phyloP scores from a whole-genome alignment of 1,139 yeast species.

The Pichia sp. region DNA sequence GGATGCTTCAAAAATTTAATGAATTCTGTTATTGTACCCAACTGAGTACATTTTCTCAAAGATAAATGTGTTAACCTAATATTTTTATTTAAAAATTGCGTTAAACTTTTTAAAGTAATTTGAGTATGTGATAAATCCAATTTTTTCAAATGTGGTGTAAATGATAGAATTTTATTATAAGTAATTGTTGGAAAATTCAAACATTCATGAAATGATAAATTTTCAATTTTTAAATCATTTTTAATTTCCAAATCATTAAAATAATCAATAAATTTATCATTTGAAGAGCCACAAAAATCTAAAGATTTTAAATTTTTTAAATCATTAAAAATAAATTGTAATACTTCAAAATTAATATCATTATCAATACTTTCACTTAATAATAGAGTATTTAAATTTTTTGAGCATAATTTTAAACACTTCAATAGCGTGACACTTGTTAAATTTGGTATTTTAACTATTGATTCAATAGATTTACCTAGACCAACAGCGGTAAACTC shows the following conservation, averaged over 20 bases:
- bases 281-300: constrained; percentile 88
- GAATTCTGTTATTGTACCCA: constrained; percentile 65
- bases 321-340: constrained; percentile 54
- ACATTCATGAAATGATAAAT: constrained; percentile 83
- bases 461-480: constrained; percentile 86
- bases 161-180: constrained; percentile 52
- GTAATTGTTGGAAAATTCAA: constrained; percentile 60
- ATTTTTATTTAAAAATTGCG: constrained; percentile 41
- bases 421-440: constrained; percentile 64
- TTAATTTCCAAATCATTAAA: constrained; percentile 38
- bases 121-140: constrained; percentile 81
- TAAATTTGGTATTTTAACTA: constrained; percentile 85
- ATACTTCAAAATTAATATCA: constrained; percentile 61
- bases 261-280: constrained; percentile 56
- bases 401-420: constrained; percentile 51
- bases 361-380: constrained; percentile 84
- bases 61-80: constrained; percentile 71
- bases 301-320: constrained; percentile 58
- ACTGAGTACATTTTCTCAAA: constrained; percentile 68
- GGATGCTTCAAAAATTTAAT: constrained; percentile 69
- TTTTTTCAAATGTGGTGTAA: constrained; percentile 53
- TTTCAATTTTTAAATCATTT: constrained; percentile 33
- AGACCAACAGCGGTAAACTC: constrained; percentile 87
- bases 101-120: constrained; percentile 51
- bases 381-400: constrained; percentile 69